Conservation (phyloP, 1,284 basidiomycete genomes). For the Coniophora puteana region DNA sequence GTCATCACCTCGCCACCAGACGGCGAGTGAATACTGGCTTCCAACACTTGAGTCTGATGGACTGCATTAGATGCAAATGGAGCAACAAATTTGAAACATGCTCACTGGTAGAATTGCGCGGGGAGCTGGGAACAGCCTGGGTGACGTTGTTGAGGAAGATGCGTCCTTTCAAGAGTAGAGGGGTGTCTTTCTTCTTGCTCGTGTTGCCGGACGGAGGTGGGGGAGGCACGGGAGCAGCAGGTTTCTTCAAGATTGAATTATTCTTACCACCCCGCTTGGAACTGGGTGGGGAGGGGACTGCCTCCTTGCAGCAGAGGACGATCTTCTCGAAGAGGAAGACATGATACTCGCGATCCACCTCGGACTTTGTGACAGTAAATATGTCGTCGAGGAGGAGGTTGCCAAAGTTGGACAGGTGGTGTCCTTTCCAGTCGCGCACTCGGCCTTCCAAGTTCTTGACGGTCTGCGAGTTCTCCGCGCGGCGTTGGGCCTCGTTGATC, state of each 20-base stretch:
- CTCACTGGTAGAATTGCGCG: constrained; percentile 60
- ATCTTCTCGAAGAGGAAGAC: constrained; percentile 99
- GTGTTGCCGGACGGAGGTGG: constrained; percentile 45
- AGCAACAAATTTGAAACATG: constrained; percentile 14
- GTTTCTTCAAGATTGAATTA: constrained; percentile 75
- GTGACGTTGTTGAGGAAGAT: constrained; percentile 98
- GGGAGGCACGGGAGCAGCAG: constrained; percentile 37
- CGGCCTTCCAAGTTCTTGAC: constrained; percentile 87
- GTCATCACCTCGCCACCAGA: constrained; percentile 93
- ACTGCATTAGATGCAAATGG: constrained; percentile 8
- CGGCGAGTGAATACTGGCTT: constrained; percentile 67
- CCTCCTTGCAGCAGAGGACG: constrained; percentile 96
- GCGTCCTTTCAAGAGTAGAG: constrained; percentile 90
- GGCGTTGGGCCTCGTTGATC: constrained; percentile 93
- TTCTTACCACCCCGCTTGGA: constrained; percentile 66
- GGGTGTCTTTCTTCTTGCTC: constrained; percentile 72
- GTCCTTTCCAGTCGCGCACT: constrained; percentile 99
- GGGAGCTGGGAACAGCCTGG: constrained; percentile 56
- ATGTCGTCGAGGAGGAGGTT: constrained; percentile 91
- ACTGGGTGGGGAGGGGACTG: constrained; percentile 44
- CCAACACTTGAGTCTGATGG: constrained; percentile 30
- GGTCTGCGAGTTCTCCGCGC: constrained; percentile 82
- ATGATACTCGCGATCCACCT: constrained; percentile 96
- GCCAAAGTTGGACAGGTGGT: constrained; percentile 92
- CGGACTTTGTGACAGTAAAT: constrained; percentile 95